phyloP scores from a whole-genome alignment of 768 basidiomycete genomes.

The Leccinum rimulosum region DNA sequence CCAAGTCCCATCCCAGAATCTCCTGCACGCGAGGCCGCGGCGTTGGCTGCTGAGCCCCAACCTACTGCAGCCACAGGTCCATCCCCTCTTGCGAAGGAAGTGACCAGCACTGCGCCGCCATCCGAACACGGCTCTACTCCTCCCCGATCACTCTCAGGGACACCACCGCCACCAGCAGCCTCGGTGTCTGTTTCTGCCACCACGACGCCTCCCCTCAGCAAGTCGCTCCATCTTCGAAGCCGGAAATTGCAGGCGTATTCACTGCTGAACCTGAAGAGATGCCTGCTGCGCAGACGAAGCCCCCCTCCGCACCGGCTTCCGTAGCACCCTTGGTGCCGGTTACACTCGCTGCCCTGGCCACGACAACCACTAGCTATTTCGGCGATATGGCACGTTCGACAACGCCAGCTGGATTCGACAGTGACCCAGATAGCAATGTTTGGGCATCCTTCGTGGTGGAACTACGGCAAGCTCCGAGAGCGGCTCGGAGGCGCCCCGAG shows the following conservation, averaged over 20 bases:
- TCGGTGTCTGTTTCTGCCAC: conserved; percentile 16
- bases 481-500: conserved; percentile 21
- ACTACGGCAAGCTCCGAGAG: conserved; percentile 13
- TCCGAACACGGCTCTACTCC: conserved; percentile 18
- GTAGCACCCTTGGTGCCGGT: conserved; percentile 20
- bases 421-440: conserved; percentile 25
- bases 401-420: conserved; percentile 22
- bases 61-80: conserved; percentile 31
- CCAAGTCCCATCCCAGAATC: conserved; percentile 74
- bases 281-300: conserved; percentile 2
- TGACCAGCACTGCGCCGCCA: conserved; percentile 14
- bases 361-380: conserved; percentile 18
- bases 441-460: conserved; percentile 24
- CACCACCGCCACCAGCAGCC: conserved; percentile 18
- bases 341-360: conserved; percentile 21
- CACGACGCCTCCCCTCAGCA: conserved; percentile 13
- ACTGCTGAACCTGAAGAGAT: conserved; percentile 48
- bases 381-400: conserved; percentile 26
- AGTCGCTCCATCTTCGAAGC: conserved; percentile 23
- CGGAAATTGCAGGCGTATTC: conserved; percentile 44
- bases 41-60: conserved; percentile 31
- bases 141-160: conserved; percentile 21
- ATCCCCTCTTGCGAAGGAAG: conserved; percentile 42
- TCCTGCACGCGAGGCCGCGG: conserved; percentile 56
- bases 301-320: conserved; percentile 16